These are phyloP conservation scores for Tetrapisispora namnaoensis DNA, from an alignment of 805 yeast genomes.

Conservation along the genomic window DNA sequence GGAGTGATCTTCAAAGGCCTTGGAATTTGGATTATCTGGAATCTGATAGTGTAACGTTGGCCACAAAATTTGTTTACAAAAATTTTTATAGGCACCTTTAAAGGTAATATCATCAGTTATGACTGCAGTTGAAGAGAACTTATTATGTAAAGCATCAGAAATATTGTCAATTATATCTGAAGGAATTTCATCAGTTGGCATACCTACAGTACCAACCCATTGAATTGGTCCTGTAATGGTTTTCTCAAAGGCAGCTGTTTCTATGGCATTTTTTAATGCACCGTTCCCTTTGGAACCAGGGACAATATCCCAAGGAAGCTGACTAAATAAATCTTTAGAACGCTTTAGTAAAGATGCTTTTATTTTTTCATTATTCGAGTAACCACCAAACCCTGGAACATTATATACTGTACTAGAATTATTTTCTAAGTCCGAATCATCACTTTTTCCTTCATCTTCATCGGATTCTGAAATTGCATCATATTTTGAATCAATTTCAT, in stretches of 20 bases:
- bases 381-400: constrained; percentile 58
- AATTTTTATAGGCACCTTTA: constrained; percentile 84
- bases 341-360: constrained; percentile 29
- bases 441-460: constrained; percentile 6
- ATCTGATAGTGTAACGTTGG: constrained; percentile 91
- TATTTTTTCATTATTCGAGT: constrained; percentile 50
- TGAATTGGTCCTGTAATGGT: constrained; percentile 32
- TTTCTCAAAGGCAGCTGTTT: constrained; percentile 41
- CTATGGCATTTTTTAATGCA: constrained; percentile 76
- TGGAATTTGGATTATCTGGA: constrained; percentile 88
- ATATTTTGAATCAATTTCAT: neutral
- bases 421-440: constrained; percentile 18
- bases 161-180: constrained; percentile 45
- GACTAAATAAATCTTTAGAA: constrained; percentile 32
- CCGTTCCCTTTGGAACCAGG: constrained; percentile 74
- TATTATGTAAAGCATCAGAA: constrained; percentile 33
- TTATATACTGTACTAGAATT: constrained; percentile 15
- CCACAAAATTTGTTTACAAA: constrained; percentile 92
- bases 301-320: constrained; percentile 66
- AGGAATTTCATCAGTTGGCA: constrained; percentile 81
- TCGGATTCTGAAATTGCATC: neutral
- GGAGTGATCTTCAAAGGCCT: constrained; percentile 91
- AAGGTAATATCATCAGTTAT: constrained; percentile 70
- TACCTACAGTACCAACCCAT: constrained; percentile 91
- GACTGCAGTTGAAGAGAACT: constrained; percentile 54